A percentile compares a stretch with the other conserved stretches of the same genome.
phyloP scores from a whole-genome alignment of 2,329 filamentous ascomycete genomes.

The Aureobasidium sp. region DNA sequence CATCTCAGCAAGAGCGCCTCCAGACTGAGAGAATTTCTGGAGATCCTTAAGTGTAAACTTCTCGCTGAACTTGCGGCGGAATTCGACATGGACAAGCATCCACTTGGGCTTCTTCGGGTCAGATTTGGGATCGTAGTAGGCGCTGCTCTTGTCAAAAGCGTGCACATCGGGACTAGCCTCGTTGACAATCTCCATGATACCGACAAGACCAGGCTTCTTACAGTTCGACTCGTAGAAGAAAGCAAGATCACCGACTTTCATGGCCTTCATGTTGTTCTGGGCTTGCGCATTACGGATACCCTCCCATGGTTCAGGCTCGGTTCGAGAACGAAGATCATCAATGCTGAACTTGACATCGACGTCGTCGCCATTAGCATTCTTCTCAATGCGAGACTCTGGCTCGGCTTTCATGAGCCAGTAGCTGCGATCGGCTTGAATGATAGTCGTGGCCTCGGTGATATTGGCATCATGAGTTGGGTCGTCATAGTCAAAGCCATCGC shows the following conservation, averaged over 20 bases:
- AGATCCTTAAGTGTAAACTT: slow-evolving; percentile 65
- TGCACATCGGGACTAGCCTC: slow-evolving; percentile 73
- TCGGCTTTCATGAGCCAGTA: slow-evolving; percentile 50
- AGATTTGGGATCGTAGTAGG: slow-evolving; percentile 78
- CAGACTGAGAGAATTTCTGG: slow-evolving; percentile 47
- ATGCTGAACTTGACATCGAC: slow-evolving; percentile 90
- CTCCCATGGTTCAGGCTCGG: slow-evolving; percentile 81
- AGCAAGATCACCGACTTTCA: slow-evolving; percentile 84
- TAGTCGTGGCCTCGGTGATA: slow-evolving; percentile 3
- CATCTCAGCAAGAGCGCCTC: slow-evolving; percentile 50
- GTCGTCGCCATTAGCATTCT: slow-evolving; percentile 62
- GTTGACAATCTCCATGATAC: slow-evolving; percentile 59
- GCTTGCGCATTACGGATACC: slow-evolving; percentile 48
- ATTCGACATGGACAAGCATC: slow-evolving; percentile 83
- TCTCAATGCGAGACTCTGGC: slow-evolving; percentile 72
- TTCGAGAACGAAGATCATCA: slow-evolving; percentile 68
- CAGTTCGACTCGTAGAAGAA: slow-evolving; percentile 98
- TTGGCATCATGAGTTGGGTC: slow-evolving; percentile 2
- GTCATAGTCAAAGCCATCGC: not conserved
- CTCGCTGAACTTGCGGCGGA: slow-evolving; percentile 69
- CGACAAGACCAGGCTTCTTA: slow-evolving; percentile 74
- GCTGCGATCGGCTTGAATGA: slow-evolving; percentile 15
- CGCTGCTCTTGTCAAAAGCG: slow-evolving; percentile 60
- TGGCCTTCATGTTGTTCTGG: slow-evolving; percentile 79
- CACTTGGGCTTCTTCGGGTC: slow-evolving; percentile 58